Conservation (phyloP, 768 basidiomycete species). For the Thelephora ganbajun region DNA sequence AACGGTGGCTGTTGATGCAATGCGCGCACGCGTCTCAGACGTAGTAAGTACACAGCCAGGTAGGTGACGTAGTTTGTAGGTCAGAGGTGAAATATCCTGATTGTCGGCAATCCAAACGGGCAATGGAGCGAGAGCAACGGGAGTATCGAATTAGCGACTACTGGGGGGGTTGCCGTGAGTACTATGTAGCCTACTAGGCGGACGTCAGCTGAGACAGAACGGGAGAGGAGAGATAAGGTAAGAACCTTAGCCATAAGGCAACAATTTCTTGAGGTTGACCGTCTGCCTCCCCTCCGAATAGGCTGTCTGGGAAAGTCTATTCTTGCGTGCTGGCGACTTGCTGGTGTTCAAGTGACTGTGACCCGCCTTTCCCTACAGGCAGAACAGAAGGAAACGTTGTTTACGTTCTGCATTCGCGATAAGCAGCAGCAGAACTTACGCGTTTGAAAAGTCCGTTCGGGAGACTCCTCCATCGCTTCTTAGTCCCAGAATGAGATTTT, state of each 20-base stretch:
- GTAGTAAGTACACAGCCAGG: too few species aligned
- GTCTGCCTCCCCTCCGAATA: constrained; percentile 58
- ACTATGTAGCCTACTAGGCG: neutral
- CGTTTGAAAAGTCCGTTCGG: constrained; percentile 61
- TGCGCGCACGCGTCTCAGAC: too few species aligned
- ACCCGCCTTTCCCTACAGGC: constrained; percentile 46
- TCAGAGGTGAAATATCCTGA: too few species aligned
- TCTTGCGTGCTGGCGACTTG: constrained; percentile 53
- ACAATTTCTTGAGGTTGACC: constrained; percentile 49
- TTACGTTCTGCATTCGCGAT: neutral
- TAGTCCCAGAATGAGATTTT: constrained; percentile 69
- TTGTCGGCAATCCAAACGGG: too few species aligned
- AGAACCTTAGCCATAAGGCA: constrained; percentile 46
- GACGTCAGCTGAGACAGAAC: neutral
- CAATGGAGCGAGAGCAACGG: too few species aligned
- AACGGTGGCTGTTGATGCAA: too few species aligned
- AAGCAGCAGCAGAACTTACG: constrained; percentile 25
- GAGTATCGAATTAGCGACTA: neutral
- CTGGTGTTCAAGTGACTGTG: constrained; percentile 60
- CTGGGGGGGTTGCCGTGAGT: neutral
- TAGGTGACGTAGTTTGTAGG: too few species aligned
- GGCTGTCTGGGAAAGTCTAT: constrained; percentile 47
- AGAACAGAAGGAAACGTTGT: neutral
- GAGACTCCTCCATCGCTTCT: constrained; percentile 67
- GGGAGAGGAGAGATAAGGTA: neutral